Conservation (phyloP, 1,284 basidiomycete genomes). For the Ustilago cynodontis region DNA sequence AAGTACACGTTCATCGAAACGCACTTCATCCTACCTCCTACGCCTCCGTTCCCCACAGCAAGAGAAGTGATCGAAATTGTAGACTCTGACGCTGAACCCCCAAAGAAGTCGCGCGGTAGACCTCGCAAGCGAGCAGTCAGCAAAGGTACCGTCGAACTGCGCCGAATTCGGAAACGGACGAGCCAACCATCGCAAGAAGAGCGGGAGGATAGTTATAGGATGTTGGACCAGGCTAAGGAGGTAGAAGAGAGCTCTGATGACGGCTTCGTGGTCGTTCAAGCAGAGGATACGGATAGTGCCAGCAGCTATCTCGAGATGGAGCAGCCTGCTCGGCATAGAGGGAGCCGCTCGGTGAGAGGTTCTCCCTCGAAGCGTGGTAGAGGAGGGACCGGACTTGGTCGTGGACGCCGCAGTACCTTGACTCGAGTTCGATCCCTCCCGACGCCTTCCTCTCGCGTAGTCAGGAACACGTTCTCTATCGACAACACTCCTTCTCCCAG, state of each 20-base stretch:
- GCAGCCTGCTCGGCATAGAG: background rate
- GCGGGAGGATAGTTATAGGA: too few relatives aligned
- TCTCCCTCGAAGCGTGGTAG: background rate
- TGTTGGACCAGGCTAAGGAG: too few relatives aligned
- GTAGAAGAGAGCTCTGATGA: too few relatives aligned
- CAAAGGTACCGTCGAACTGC: background rate
- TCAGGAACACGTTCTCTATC: background rate
- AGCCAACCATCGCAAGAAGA: background rate
- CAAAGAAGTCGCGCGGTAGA: background rate
- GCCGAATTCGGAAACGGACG: background rate
- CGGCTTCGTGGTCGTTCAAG: too few relatives aligned
- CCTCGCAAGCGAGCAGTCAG: background rate
- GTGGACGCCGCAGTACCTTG: background rate
- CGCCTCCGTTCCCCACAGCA: background rate
- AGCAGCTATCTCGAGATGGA: background rate
- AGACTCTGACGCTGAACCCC: background rate
- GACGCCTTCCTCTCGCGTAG: background rate
- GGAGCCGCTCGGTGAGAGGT: background rate
- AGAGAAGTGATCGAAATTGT: background rate
- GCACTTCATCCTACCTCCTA: background rate
- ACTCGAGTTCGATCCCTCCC: background rate
- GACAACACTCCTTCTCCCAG: background rate
- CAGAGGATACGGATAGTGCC: too few relatives aligned
- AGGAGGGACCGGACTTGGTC: background rate
- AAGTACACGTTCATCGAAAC: background rate